Percentiles rank a stretch among this genome's conserved stretches.
Evolutionary conservation across 2,329 filamentous ascomycete genomes (phyloP).

Genomic region (Calycina herbarum): DNA sequence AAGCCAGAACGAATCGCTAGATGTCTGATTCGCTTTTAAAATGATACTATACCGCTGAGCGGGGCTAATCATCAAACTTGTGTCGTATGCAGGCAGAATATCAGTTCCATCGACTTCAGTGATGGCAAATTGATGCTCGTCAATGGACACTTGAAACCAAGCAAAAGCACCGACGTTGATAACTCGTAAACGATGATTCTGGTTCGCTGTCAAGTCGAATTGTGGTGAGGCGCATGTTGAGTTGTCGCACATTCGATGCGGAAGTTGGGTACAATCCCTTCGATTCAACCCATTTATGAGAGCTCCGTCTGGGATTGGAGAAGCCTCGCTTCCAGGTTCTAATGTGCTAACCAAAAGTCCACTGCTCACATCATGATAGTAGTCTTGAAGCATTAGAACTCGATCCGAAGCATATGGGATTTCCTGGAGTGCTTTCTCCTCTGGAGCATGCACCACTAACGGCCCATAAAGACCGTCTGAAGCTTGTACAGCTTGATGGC

Average conservation of each 20-base stretch:
- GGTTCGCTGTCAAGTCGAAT: constrained; percentile 51
- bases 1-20: constrained; percentile 60
- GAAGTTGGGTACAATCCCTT: constrained; percentile 41
- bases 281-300: constrained; percentile 47
- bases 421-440: constrained; percentile 51
- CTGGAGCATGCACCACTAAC: constrained; percentile 62
- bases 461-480: constrained; percentile 69
- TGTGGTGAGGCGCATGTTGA: constrained; percentile 41
- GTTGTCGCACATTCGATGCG: constrained; percentile 47
- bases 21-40: constrained; percentile 58
- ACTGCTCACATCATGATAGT: constrained; percentile 63
- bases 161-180: constrained; percentile 72
- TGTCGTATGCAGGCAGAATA: constrained; percentile 58
- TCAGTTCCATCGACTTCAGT: constrained; percentile 72
- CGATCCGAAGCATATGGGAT: constrained; percentile 58
- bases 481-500: constrained; percentile 63
- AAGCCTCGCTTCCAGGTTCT: constrained; percentile 44
- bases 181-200: constrained; percentile 65
- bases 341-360: constrained; percentile 42
- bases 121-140: constrained; percentile 63
- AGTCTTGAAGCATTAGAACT: constrained; percentile 69
- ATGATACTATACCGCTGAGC: constrained; percentile 72
- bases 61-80: constrained; percentile 64
- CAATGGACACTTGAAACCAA: constrained; percentile 70
- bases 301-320: constrained; percentile 47